Conservation (phyloP, 2,329 filamentous ascomycete species). For the Colletotrichum costaricense region DNA sequence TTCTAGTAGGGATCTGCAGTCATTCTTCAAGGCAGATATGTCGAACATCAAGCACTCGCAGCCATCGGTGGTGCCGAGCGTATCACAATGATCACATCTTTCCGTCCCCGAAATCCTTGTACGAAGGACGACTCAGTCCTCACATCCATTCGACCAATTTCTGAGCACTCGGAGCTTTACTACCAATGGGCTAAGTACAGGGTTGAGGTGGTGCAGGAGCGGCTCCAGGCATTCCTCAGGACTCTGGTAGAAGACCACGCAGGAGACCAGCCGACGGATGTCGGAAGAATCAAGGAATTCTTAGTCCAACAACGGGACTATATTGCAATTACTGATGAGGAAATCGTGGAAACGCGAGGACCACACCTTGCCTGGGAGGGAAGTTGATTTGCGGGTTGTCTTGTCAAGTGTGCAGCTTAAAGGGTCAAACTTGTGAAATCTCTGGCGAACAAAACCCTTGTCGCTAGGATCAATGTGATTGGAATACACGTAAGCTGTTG, state of each 20-base stretch:
- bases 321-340: background rate
- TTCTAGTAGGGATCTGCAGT: constrained; percentile 50
- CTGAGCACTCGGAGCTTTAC: constrained; percentile 68
- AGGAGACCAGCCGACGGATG: background rate
- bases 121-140: constrained; percentile 63
- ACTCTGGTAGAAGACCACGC: constrained; percentile 6
- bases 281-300: background rate
- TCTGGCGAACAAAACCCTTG: no score
- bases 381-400: no score
- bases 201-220: constrained; percentile 71
- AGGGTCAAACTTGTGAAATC: no score
- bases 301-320: constrained; percentile 2
- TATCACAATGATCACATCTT: constrained; percentile 59
- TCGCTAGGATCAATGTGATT: no score
- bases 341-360: background rate
- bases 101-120: constrained; percentile 52
- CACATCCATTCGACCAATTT: constrained; percentile 64
- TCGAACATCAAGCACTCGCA: constrained; percentile 54
- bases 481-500: no score
- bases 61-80: constrained; percentile 55
- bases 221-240: constrained; percentile 42
- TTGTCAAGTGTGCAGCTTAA: no score
- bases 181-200: constrained; percentile 72
- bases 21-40: constrained; percentile 57
- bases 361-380: background rate